Conservation (phyloP, 768 basidiomycete genomes). For the Tulasnella sp. region DNA sequence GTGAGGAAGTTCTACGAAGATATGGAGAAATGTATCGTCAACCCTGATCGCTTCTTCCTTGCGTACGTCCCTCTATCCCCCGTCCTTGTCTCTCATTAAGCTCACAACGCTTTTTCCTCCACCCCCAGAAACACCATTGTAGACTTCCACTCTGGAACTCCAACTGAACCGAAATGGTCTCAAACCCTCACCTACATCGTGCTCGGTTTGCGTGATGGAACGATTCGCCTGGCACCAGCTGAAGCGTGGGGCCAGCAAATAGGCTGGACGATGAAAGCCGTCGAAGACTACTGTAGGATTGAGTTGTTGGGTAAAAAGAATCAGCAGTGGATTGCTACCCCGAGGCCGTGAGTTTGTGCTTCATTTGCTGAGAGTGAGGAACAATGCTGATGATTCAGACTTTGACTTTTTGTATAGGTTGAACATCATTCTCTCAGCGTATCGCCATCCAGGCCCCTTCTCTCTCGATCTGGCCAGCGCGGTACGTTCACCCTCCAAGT, state of each 20-base stretch:
- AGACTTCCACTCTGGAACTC: not conserved
- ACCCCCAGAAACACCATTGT: slow-evolving; percentile 11
- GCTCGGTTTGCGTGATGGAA: not conserved
- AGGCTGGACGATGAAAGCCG: not conserved
- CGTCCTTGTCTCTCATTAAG: not conserved
- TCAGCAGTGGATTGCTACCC: not conserved
- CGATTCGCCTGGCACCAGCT: not conserved
- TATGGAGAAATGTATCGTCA: slow-evolving; percentile 18
- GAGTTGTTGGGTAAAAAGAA: not conserved
- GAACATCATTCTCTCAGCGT: slow-evolving; percentile 77
- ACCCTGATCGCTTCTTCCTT: slow-evolving; percentile 15
- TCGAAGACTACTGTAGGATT: not conserved
- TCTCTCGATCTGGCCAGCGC: slow-evolving; percentile 30
- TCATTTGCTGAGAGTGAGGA: not conserved
- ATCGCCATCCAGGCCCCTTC: slow-evolving; percentile 58
- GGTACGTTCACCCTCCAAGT: not conserved
- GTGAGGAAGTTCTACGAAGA: slow-evolving; percentile 29
- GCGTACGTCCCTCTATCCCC: slow-evolving; percentile 1
- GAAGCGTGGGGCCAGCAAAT: not conserved
- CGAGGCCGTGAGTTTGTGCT: not conserved
- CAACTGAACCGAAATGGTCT: not conserved
- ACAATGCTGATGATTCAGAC: not conserved
- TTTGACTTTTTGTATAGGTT: slow-evolving; percentile 55
- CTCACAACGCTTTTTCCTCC: not conserved
- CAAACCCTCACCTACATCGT: not conserved